These are phyloP conservation scores for Cetradonia linearis DNA, from an alignment of 495 filamentous ascomycete species.

Conservation along the genomic window DNA sequence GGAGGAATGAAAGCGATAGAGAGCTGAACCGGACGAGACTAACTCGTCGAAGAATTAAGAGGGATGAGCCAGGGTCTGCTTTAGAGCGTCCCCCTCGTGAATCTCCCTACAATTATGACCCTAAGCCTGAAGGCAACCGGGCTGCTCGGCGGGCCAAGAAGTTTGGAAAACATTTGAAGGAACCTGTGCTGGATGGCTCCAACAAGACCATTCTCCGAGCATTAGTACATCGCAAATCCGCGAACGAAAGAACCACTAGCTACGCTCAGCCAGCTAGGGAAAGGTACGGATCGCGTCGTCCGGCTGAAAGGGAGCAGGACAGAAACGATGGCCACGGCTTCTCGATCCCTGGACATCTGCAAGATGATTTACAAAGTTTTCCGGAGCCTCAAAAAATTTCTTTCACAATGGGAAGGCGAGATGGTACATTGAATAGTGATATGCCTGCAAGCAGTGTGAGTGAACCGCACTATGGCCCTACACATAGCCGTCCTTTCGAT, in stretches of 20 bases:
- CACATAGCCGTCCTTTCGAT: neutral
- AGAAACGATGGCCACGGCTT: neutral
- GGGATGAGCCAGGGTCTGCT: neutral
- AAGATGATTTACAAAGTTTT: neutral
- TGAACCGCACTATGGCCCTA: neutral
- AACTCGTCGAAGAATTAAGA: neutral
- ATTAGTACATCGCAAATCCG: conserved; percentile 3
- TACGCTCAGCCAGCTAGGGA: neutral
- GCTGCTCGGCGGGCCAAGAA: conserved; percentile 4
- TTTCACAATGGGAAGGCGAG: conserved; percentile 7
- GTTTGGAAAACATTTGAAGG: conserved; percentile 3
- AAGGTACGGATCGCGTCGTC: neutral
- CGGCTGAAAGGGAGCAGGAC: neutral
- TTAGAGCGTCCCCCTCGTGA: neutral
- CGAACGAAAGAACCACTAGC: neutral
- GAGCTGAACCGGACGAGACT: neutral
- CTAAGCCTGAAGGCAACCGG: conserved; percentile 10
- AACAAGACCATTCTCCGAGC: neutral
- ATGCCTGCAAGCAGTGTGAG: neutral
- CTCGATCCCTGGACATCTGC: neutral
- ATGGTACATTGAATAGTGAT: neutral
- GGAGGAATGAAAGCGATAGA: neutral
- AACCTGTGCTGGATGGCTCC: neutral
- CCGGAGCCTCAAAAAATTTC: neutral
- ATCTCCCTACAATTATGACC: neutral